Evolutionary conservation across 2,329 filamentous ascomycete species (phyloP).

Genomic region (Thelonectria blattea): DNA sequence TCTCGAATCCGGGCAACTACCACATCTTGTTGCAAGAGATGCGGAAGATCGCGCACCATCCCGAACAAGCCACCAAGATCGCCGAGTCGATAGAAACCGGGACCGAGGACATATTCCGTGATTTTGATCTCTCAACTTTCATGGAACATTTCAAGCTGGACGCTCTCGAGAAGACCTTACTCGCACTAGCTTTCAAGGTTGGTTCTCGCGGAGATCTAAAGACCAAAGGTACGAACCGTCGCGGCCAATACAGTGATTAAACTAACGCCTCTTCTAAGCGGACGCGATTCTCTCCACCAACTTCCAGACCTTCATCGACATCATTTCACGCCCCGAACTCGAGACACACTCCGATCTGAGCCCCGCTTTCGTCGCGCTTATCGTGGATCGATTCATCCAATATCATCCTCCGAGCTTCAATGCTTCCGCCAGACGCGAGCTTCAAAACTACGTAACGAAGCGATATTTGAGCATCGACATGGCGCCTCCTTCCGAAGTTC

Average conservation of each 20-base stretch:
- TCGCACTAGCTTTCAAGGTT: conserved; percentile 87
- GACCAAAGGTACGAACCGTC: conserved; percentile 74
- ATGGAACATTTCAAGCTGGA: conserved; percentile 96
- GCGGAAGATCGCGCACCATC: conserved; percentile 81
- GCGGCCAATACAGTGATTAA: conserved; percentile 43
- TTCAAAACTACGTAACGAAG: conserved; percentile 68
- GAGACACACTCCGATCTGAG: conserved; percentile 70
- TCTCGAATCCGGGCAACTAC: conserved; percentile 81
- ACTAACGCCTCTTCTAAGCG: conserved; percentile 62
- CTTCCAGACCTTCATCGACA: conserved; percentile 77
- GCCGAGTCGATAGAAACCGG: conserved; percentile 90
- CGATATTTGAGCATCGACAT: conserved; percentile 71
- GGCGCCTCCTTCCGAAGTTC: conserved; percentile 71
- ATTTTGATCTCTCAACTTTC: conserved; percentile 95
- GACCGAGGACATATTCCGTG: conserved; percentile 91
- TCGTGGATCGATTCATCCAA: conserved; percentile 86
- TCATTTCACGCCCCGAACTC: conserved; percentile 69
- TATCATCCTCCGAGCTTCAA: conserved; percentile 87
- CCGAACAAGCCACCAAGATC: conserved; percentile 85
- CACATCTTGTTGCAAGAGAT: conserved; percentile 83
- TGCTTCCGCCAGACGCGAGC: conserved; percentile 73
- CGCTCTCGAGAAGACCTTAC: conserved; percentile 82
- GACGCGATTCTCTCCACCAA: conserved; percentile 88
- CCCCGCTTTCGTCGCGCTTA: conserved; percentile 74
- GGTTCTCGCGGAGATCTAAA: conserved; percentile 82